Base-by-base conservation (phyloP, 2,329 filamentous ascomycete species). In the Monosporascus ibericus region DNA sequence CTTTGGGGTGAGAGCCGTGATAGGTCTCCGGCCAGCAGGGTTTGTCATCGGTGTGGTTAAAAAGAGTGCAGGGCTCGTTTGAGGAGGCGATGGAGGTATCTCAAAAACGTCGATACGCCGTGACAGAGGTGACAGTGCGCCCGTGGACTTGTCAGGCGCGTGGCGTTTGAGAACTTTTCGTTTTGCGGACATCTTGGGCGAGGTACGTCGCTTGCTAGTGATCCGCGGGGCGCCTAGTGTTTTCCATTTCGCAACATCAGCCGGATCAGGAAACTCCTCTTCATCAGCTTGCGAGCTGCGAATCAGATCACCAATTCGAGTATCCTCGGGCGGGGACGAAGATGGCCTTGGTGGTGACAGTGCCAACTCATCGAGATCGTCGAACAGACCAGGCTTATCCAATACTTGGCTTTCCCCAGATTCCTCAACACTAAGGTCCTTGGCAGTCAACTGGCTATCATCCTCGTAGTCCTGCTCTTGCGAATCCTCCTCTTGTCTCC, bases 401-500 rank as follows among this genome's bases (percentile, higher is more conserved):
- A 50, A 36, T 54, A 59, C 18, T 48, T 73, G 70, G 48, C 69
- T 73, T 20, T 73, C 71, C 25, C 70, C 68, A 1, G 65, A 64
- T 20, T 65, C 57, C 3, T 67, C 62, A 6, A 61, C 65, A 5
- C 60, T 54, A 8, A 55, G 56, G 9, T 59, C 60, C 5, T 57
- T 63, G 11, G 51, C 59, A 3, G 66, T 72, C 30, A 70, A 69
- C 56, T 81, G 79, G 52, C 75, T 81, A 27, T 77, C 74, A 3
- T 79, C 74, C 49, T 76, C 69, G 48, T 80, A 81, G 6, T 80
- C 76, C 49, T 72, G 69, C 39, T 78, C 75, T 53, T 76, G 73
- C 0, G 72, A 77, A 51, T 76, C 72, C 6, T 76, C 71, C 14
- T 75, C 71, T 36, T 66, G 60, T 18, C 55, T 63, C 62, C 44